These are phyloP conservation scores for Saccharomycopsis crataegensis DNA, from an alignment of 1,139 yeast species.

Conservation along the genomic window DNA sequence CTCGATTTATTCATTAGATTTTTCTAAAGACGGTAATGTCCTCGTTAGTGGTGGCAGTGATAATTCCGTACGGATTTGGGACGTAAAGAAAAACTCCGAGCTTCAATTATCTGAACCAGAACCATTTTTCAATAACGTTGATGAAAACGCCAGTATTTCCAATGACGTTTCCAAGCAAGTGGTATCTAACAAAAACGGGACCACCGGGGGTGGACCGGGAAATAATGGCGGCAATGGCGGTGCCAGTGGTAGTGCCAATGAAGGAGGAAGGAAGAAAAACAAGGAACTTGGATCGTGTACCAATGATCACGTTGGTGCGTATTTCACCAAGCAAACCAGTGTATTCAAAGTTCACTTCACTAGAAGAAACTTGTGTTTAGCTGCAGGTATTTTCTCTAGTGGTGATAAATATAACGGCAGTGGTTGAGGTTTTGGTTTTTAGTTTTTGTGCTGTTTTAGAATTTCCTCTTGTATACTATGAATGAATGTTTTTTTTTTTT, in stretches of 20 bases:
- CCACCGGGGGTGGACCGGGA: conserved; percentile 9
- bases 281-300: conserved; percentile 68
- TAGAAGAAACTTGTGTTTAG: conserved; percentile 80
- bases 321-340: conserved; percentile 89
- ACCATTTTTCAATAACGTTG: conserved; percentile 32
- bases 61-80: conserved; percentile 93
- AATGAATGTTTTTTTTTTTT: no score
- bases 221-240: conserved; percentile 21
- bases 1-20: conserved; percentile 77
- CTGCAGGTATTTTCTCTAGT: conserved; percentile 57
- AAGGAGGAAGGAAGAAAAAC: conserved; percentile 32
- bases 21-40: conserved; percentile 82
- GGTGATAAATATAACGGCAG: no score
- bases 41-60: conserved; percentile 93
- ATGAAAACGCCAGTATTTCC: background rate
- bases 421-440: no score
- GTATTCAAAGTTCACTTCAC: conserved; percentile 91
- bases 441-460: no score
- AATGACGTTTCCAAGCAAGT: background rate
- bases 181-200: background rate
- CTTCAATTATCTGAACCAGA: conserved; percentile 83
- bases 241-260: conserved; percentile 19
- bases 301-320: conserved; percentile 87
- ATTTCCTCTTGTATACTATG: no score
- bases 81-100: conserved; percentile 73